These are phyloP conservation scores for Acmispon strigosus DNA, from an alignment of 306 rosid species.

Conservation along the genomic window DNA sequence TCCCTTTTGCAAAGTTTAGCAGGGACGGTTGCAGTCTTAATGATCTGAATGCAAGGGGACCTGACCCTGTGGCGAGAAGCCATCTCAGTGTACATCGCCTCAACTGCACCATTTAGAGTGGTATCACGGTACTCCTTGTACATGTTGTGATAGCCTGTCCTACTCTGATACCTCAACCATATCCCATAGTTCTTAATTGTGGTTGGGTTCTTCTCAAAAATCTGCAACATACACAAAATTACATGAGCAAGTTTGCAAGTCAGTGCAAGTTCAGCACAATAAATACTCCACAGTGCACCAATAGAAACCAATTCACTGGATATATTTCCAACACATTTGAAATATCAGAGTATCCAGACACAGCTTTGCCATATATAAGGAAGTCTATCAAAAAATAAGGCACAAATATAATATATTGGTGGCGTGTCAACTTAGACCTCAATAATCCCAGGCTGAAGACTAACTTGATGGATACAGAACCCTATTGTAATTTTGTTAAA, in stretches of 20 bases:
- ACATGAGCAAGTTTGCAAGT: not conserved
- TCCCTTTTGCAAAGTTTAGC: slow-evolving; percentile 93
- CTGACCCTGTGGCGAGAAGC: slow-evolving; percentile 92
- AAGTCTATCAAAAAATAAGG: not conserved
- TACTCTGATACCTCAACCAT: slow-evolving; percentile 85
- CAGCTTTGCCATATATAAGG: not conserved
- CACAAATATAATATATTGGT: too few relatives aligned
- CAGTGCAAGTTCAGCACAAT: not conserved
- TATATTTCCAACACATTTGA: not conserved
- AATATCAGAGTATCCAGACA: not conserved
- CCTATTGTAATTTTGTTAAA: too few relatives aligned
- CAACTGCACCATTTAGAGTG: slow-evolving; percentile 80
- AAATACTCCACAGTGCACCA: not conserved
- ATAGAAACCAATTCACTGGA: not conserved
- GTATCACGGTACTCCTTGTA: slow-evolving; percentile 90
- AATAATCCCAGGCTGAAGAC: too few relatives aligned
- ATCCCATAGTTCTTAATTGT: slow-evolving; percentile 78
- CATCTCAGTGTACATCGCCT: slow-evolving; percentile 77
- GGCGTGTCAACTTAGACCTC: too few relatives aligned
- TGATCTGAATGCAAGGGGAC: slow-evolving; percentile 80
- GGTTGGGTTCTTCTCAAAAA: slow-evolving; percentile 87
- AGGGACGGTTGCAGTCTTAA: slow-evolving; percentile 76
- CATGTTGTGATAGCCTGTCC: slow-evolving; percentile 94
- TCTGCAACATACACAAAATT: slow-evolving; percentile 27
- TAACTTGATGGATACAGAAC: too few relatives aligned